Evolutionary conservation across 495 filamentous ascomycete species (phyloP).

Genomic region (Collariella sp.): DNA sequence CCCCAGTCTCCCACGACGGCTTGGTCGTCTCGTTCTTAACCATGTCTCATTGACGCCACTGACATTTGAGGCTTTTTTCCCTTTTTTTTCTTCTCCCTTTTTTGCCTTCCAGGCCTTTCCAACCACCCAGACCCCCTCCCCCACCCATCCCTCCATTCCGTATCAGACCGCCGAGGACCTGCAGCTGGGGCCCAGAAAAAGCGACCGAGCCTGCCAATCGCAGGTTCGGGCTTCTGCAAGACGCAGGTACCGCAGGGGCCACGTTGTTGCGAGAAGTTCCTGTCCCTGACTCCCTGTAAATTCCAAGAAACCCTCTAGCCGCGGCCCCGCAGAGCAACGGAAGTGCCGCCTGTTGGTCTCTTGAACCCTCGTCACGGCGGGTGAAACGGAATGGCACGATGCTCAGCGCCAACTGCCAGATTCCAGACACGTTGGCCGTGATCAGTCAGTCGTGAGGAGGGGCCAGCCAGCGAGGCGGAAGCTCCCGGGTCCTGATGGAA

Average conservation of each 20-base stretch:
- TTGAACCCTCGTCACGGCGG: not conserved
- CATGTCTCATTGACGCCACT: not conserved
- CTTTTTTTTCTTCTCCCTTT: not conserved
- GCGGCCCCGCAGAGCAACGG: too few relatives aligned
- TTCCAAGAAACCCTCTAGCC: too few relatives aligned
- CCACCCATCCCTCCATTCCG: too few relatives aligned
- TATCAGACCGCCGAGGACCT: not conserved
- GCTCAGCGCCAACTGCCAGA: not conserved
- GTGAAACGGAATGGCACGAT: not conserved
- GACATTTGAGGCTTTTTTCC: conserved; percentile 3
- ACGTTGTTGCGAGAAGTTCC: not conserved
- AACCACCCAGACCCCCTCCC: too few relatives aligned
- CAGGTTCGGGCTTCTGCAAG: not conserved
- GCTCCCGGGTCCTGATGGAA: too few relatives aligned
- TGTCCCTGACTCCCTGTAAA: too few relatives aligned
- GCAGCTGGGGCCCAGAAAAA: not conserved
- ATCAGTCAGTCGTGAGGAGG: too few relatives aligned
- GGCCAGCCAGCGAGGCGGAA: too few relatives aligned
- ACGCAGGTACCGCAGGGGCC: conserved; percentile 12
- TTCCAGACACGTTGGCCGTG: not conserved
- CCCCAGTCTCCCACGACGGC: too few relatives aligned
- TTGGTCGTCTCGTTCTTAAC: too few relatives aligned
- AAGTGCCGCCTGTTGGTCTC: too few relatives aligned
- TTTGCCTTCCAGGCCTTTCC: too few relatives aligned
- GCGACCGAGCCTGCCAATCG: conserved; percentile 3